Evolutionary conservation across 345 rosid species (phyloP).

Genomic region (Acer negundo): DNA sequence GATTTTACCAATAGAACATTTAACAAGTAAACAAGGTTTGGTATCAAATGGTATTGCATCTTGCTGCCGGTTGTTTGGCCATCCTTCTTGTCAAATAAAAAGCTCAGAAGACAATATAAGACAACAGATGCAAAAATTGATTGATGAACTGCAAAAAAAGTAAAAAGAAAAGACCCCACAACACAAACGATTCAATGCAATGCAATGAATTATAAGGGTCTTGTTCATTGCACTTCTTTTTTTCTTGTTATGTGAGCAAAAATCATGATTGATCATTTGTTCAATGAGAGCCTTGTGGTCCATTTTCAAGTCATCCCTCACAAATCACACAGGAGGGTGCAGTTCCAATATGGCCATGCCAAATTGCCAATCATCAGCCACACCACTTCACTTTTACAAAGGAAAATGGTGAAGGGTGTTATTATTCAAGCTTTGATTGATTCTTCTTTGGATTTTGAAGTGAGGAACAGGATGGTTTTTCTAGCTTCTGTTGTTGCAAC

Average conservation of each 20-base stretch:
- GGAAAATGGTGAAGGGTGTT: background rate
- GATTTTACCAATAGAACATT: background rate
- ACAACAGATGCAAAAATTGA: background rate
- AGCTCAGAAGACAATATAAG: background rate
- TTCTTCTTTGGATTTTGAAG: background rate
- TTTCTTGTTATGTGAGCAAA: background rate
- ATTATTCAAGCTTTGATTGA: background rate
- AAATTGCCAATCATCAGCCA: too few species aligned
- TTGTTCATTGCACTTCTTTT: too few species aligned
- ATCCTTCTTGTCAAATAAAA: background rate
- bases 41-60: background rate
- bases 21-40: background rate
- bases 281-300: background rate
- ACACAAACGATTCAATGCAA: background rate
- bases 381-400: background rate
- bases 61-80: background rate
- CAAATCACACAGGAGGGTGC: too few species aligned
- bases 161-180: too few species aligned
- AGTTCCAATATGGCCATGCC: too few species aligned
- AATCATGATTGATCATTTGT: background rate
- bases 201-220: background rate
- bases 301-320: too few species aligned
- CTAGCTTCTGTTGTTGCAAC: background rate
- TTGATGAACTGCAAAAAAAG: too few species aligned
- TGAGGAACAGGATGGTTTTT: background rate